Base-by-base conservation (phyloP, 139 green algal genomes). In the Yamagishiella unicocca region DNA sequence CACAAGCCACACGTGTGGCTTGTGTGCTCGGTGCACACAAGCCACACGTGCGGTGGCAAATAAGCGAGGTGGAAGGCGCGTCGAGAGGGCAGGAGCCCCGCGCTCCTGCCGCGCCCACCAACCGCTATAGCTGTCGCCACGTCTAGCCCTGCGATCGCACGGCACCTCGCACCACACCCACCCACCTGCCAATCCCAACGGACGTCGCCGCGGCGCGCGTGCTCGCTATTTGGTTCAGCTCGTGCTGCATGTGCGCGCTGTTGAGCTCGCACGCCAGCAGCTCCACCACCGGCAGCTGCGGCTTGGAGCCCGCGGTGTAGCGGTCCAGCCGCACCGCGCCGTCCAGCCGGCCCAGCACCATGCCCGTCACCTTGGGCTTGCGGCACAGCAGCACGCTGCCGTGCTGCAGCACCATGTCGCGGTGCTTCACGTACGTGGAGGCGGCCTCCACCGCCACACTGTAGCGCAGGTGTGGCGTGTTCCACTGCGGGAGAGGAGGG, bases 271-370 rank as follows among this genome's bases (percentile, higher is more conserved):
- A 85, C 40, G 79, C 33, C 24, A 75, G 14, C 61, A 85, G 79
- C 79, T 85, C 79, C 40, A 85, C 79, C 40, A 85, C 79, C 29
- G 79, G 79, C 58, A 85, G 79, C 79, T 85, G 79, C 40, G 79
- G 50, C 79, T 75, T 75, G 61, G 22, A 66, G 61, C 37, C 40
- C 29, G 40, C 79, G 40, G n/a, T 29, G 79, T 85, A 85, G 7
- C 79, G 79, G 40, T 85, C 79, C 61, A 85, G n/a, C 35, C 79
- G 58, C 61, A 85, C 79, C 29, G 79, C 79, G 12, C 79, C 79
- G 62, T 85, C 79, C 58, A 85, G 79, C 19, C 58, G 27, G 10
- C 61, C 77, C 24, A 74, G 6, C 55, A 84, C 77, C 77, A 84
- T 84, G 77, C 77, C 77, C 42, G n/a, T 3, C 29, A 82, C 64